Evolutionary conservation across 192 early-diverging fungal species (phyloP), one percentile per base, ranked within the genome.

Genomic region (Mortierella hygrophila): DNA sequence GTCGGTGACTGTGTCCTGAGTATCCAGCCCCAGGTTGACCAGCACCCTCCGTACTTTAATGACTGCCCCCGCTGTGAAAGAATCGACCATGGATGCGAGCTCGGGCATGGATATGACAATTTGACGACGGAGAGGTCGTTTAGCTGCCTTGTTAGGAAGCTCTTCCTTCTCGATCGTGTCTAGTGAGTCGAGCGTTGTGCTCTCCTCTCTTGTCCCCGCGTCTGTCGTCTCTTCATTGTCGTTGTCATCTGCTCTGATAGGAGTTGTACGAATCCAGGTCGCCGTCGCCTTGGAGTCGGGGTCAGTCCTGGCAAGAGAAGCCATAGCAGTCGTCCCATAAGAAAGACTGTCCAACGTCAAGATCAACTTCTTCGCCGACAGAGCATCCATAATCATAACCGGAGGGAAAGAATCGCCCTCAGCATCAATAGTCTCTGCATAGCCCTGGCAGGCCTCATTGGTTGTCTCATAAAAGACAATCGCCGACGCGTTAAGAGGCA

Each of bases 1-100:
- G 35, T n/a, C 60, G 47, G 44, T 26, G n/a, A 42, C 37, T 0
- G 15, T 52, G 16, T 77, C n/a, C 35, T 44, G 29, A 57, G 57
- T 40, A 7, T 71, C 76, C 2, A 83, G 55, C 10, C 81, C 74
- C 26, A 76, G 49, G 23, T 72, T 76, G 20, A 76, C 70, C 10
- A 82, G 55, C 10, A 82, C 70, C 20, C 81, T 20, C 20, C 81
- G 70, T 4, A 35, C 81, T 37, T 20, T 29, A n/a, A 72, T 52
- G 1, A 55, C 70, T 11, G 81, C 81, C 1, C 74, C 70, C 3
- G 81, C 32, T 37, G 40, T 77, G 55, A 82, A 72, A 2, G 81
- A 71, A 29, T 82, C 74, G 20, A 77, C 74, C 9, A 82, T 76
- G 29, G 75, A 70, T 9, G 68, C 68, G 29, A 76, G 76, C 35